phyloP scores from a whole-genome alignment of 148 eudicot genomes.

The Pharnaceum exiguum region DNA sequence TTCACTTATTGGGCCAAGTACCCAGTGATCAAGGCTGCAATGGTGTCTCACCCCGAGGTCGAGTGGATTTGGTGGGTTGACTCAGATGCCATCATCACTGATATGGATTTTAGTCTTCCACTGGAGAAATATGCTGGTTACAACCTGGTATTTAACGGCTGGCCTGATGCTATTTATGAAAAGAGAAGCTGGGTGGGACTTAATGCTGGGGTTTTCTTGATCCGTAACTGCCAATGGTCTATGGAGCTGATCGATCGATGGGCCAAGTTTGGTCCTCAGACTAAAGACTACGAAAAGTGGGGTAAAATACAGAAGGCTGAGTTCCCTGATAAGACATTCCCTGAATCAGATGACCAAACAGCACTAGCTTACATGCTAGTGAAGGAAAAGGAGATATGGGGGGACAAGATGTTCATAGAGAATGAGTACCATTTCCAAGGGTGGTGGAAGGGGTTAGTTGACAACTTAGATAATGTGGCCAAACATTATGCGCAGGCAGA shows the following conservation, averaged over 20 bases:
- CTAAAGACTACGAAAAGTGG: constrained; percentile 61
- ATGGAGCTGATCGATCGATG: constrained; percentile 69
- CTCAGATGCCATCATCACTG: constrained; percentile 87
- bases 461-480: constrained; percentile 33
- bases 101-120: constrained; percentile 81
- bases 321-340: constrained; percentile 55
- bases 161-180: constrained; percentile 46
- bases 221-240: constrained; percentile 91
- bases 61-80: constrained; percentile 99
- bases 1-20: constrained; percentile 74
- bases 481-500: constrained; percentile 28
- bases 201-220: constrained; percentile 89
- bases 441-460: constrained; percentile 74
- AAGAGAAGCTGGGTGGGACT: constrained; percentile 68
- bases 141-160: constrained; percentile 72
- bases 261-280: constrained; percentile 73
- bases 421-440: constrained; percentile 63
- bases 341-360: constrained; percentile 85
- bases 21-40: constrained; percentile 68
- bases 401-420: constrained; percentile 60
- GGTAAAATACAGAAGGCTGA: constrained; percentile 39
- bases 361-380: constrained; percentile 60
- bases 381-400: constrained; percentile 60
- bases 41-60: constrained; percentile 93
- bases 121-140: constrained; percentile 46